Evolutionary conservation across 805 yeast species (phyloP), one percentile per base, ranked within the genome.

Genomic region (Kockiozyma suomiensis): DNA sequence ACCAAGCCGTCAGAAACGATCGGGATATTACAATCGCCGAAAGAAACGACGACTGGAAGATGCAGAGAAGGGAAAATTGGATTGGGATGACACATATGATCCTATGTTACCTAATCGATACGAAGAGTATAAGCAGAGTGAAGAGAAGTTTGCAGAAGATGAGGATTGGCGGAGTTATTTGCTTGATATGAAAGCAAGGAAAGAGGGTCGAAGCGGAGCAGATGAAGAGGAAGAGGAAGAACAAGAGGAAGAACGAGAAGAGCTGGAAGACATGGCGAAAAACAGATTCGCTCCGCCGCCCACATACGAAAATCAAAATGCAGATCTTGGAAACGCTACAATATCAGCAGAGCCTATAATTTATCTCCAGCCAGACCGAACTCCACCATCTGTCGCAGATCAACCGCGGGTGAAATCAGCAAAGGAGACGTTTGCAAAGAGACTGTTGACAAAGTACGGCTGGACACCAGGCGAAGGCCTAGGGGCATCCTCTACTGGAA

Each of bases 401-500:
- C 43, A 15, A 19, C 54, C 59, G 23, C 55, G 50, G 1, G 17
- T 28, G n/a, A 48, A 35, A 21, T 28, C 58, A 10, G 54, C 57
- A 4, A 52, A 54, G 15, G 62, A 59, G 32, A 56, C 67, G 3
- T 65, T 65, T 40, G 68, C 68, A 10, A 50, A 56, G 23, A 48
- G 67, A 13, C 35, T 63, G 6, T 35, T 65, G 43, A 15, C 55
- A 2, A 65, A 65, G 33, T 61, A 65, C 38, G 68, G 68, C 51
- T 65, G 68, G 68, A 57, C 65, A 15, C 64, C 66, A 13, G 68
- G 68, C 2, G 30, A 55, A 19, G 68, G 68, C 4, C 54, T 65
- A 7, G 68, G 68, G n/a, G 50, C 62, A 5, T 8, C 50, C 6
- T 45, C 56, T 4, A 40, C 42, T 12, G 68, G 68, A 2, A 56